Evolutionary conservation across 2,329 filamentous ascomycete genomes (phyloP).

Genomic region (Trichoderma brevicompactum): DNA sequence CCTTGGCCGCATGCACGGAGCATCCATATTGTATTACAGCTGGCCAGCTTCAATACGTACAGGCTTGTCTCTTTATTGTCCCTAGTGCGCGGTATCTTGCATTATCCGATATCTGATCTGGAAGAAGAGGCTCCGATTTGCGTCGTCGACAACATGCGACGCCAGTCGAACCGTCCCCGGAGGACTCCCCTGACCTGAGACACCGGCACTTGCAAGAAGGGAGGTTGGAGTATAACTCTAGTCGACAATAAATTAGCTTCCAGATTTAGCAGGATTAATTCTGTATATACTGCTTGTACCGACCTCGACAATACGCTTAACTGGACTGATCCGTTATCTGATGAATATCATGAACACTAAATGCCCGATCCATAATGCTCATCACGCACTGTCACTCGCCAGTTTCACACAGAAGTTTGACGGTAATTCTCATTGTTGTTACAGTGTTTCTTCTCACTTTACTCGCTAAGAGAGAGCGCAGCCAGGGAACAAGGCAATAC

Average conservation of each 20-base stretch:
- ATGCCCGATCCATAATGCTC: slow-evolving; percentile 17
- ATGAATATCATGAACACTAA: not conserved
- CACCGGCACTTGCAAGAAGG: not conserved
- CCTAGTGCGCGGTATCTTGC: not conserved
- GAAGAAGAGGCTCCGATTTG: not conserved
- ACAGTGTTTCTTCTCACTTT: slow-evolving; percentile 6
- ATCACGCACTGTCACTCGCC: slow-evolving; percentile 16
- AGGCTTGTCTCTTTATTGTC: not conserved
- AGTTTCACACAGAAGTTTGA: slow-evolving; percentile 10
- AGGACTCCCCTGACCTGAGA: slow-evolving; percentile 5
- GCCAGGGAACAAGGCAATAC: slow-evolving; percentile 12
- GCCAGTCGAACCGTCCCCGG: not conserved
- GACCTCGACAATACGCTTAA: not conserved
- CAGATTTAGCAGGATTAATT: not conserved
- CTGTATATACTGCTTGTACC: not conserved
- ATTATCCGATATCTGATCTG: not conserved
- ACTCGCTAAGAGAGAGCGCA: slow-evolving; percentile 3
- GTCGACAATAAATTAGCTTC: not conserved
- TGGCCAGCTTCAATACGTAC: not conserved
- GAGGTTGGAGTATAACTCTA: slow-evolving; percentile 2
- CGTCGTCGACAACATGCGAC: slow-evolving; percentile 2
- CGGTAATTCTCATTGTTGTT: not conserved
- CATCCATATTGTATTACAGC: not conserved
- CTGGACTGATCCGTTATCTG: not conserved
- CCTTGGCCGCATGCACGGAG: not conserved